phyloP scores from a whole-genome alignment of 169 alveolate species.

The Hammondia hammondi region DNA sequence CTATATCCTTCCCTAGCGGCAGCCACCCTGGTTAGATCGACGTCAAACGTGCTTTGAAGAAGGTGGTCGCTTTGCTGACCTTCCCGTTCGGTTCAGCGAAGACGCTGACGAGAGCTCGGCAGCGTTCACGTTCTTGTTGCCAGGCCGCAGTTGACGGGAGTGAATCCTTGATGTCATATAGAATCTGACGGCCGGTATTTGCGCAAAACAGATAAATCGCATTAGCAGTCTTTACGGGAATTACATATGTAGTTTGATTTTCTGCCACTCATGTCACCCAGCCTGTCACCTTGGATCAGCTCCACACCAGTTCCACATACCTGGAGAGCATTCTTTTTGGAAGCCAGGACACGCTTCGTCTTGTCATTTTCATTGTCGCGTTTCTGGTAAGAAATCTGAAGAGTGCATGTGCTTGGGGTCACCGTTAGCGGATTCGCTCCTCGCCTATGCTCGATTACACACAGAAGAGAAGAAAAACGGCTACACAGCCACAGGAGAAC shows the following conservation, averaged over 20 bases:
- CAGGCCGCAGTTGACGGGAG: slow-evolving; percentile 34
- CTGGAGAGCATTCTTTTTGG: slow-evolving; percentile 41
- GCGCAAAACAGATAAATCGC: neutral
- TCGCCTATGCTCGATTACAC: neutral
- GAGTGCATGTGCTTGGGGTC: slow-evolving; percentile 17
- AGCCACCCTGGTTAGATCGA: too few species aligned
- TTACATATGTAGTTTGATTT: neutral
- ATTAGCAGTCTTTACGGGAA: neutral
- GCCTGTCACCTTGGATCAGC: neutral
- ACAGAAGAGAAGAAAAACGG: neutral
- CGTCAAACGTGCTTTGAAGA: neutral
- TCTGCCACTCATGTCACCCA: neutral
- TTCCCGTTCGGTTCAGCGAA: slow-evolving; percentile 9
- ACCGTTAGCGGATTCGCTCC: slow-evolving; percentile 40
- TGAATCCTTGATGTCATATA: slow-evolving; percentile 20
- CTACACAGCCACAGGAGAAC: neutral
- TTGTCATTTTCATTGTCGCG: slow-evolving; percentile 44
- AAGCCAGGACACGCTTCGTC: slow-evolving; percentile 27
- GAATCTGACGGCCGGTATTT: neutral
- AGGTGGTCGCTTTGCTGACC: neutral
- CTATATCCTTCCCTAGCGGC: too few species aligned
- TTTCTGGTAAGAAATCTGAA: slow-evolving; percentile 46
- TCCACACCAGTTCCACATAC: neutral
- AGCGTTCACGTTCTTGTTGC: slow-evolving; percentile 45
- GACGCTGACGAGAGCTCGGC: slow-evolving; percentile 8